Conservation (phyloP, 2,329 filamentous ascomycete species). For the Colletotrichum orbiculare region DNA sequence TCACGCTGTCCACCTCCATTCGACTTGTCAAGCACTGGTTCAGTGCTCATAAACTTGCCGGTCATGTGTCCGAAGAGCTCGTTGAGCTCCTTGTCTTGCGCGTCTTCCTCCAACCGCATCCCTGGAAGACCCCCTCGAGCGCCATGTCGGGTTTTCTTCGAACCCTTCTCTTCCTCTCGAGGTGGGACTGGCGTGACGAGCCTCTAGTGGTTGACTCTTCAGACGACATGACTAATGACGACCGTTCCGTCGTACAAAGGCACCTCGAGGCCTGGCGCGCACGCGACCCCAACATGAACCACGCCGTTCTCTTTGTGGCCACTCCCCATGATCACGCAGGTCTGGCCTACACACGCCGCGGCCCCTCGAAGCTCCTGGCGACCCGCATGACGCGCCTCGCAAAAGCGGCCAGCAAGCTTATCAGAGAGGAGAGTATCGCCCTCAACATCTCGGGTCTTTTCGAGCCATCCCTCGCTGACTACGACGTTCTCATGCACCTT, state of each 20-base stretch:
- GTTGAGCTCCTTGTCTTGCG: slow-evolving; percentile 85
- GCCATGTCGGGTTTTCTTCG: slow-evolving; percentile 84
- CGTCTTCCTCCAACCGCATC: slow-evolving; percentile 83
- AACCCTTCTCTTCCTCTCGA: slow-evolving; percentile 80
- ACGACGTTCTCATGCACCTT: slow-evolving; percentile 86
- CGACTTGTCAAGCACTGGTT: slow-evolving; percentile 93
- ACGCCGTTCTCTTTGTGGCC: slow-evolving; percentile 82
- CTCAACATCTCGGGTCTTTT: slow-evolving; percentile 75
- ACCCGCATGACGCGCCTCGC: slow-evolving; percentile 85
- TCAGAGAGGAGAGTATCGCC: slow-evolving; percentile 62
- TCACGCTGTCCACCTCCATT: slow-evolving; percentile 83
- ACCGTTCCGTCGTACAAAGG: slow-evolving; percentile 72
- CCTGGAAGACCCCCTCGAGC: slow-evolving; percentile 82
- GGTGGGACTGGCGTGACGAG: slow-evolving; percentile 92
- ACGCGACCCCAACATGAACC: slow-evolving; percentile 89
- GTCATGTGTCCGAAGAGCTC: slow-evolving; percentile 81
- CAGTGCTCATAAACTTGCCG: slow-evolving; percentile 79
- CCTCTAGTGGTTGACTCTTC: slow-evolving; percentile 84
- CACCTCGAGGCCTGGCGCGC: slow-evolving; percentile 87
- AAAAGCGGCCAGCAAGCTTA: slow-evolving; percentile 75
- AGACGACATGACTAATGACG: slow-evolving; percentile 69
- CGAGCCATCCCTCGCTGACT: slow-evolving; percentile 77
- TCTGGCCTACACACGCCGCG: slow-evolving; percentile 78
- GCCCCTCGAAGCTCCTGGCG: slow-evolving; percentile 84
- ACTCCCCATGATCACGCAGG: slow-evolving; percentile 83